Evolutionary conservation across 1,284 basidiomycete species (phyloP).

Genomic region (Sporisorium sorghi): DNA sequence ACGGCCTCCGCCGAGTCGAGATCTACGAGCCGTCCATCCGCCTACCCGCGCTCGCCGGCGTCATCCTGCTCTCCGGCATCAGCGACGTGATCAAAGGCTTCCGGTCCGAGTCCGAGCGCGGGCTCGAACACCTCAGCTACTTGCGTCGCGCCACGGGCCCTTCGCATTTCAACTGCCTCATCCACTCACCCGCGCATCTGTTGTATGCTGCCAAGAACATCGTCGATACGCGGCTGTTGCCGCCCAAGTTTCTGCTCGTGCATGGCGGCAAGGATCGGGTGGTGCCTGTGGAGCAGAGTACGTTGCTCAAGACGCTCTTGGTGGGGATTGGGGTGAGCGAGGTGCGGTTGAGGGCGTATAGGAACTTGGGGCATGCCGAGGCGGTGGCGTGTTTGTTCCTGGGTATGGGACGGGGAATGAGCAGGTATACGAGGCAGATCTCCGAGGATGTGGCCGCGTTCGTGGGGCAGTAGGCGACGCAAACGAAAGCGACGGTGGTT

Average conservation of each 20-base stretch:
- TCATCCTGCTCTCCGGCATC: constrained; percentile 70
- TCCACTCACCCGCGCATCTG: constrained; percentile 70
- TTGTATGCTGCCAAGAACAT: constrained; percentile 70
- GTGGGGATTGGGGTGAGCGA: constrained; percentile 69
- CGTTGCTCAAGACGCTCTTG: constrained; percentile 70
- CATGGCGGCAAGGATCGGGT: constrained; percentile 70
- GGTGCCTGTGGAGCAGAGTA: constrained; percentile 69
- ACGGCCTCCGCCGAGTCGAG: constrained; percentile 65
- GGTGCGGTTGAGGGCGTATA: constrained; percentile 68
- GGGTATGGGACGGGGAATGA: constrained; percentile 60
- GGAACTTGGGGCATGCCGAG: constrained; percentile 69
- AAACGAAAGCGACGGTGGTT: too few species aligned
- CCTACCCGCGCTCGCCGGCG: constrained; percentile 67
- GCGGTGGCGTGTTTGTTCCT: constrained; percentile 63
- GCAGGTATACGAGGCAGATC: constrained; percentile 68
- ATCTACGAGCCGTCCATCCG: constrained; percentile 69
- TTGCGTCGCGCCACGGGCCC: constrained; percentile 69
- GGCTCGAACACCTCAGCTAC: constrained; percentile 70
- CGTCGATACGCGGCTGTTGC: constrained; percentile 68
- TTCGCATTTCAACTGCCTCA: constrained; percentile 69
- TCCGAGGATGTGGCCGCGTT: constrained; percentile 56
- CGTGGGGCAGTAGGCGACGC: constrained; percentile 27
- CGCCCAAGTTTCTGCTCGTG: constrained; percentile 69
- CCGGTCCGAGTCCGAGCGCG: constrained; percentile 66
- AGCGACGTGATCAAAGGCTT: constrained; percentile 70